These are phyloP conservation scores for Colletotrichum destructivum DNA, from an alignment of 2,329 filamentous ascomycete genomes.

Conservation along the genomic window DNA sequence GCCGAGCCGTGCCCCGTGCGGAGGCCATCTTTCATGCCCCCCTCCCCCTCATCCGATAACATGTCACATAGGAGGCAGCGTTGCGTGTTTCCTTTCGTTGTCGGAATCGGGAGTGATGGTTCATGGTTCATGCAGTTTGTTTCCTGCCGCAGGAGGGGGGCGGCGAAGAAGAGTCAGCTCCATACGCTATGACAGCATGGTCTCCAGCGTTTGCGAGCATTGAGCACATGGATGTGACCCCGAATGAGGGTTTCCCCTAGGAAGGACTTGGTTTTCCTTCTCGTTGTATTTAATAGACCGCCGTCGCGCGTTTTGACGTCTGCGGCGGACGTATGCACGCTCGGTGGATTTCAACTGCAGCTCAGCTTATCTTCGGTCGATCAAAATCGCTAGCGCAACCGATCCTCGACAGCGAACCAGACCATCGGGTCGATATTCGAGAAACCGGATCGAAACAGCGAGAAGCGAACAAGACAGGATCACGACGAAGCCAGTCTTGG, in stretches of 20 bases:
- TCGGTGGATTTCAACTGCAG: slow-evolving; percentile 10
- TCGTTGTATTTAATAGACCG: slow-evolving; percentile 1
- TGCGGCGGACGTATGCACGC: slow-evolving; percentile 22
- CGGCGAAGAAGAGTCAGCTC: neutral
- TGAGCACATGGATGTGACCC: neutral
- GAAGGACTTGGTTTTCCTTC: too few species aligned
- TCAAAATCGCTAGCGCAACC: neutral
- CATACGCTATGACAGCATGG: slow-evolving; percentile 18
- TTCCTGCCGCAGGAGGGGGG: neutral
- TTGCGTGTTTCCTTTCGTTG: neutral
- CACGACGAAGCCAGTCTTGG: neutral
- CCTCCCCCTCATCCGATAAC: slow-evolving; percentile 1
- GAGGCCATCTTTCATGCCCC: slow-evolving; percentile 17
- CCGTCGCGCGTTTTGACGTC: slow-evolving; percentile 9
- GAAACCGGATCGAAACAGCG: neutral
- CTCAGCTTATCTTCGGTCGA: slow-evolving; percentile 3
- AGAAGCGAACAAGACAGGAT: neutral
- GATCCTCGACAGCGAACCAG: neutral
- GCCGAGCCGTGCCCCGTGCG: slow-evolving; percentile 18
- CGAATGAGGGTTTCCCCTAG: neutral
- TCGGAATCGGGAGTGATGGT: slow-evolving; percentile 18
- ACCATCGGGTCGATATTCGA: neutral
- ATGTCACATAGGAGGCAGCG: slow-evolving; percentile 9
- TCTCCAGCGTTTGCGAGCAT: slow-evolving; percentile 8
- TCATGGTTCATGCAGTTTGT: slow-evolving; percentile 31